Conservation (phyloP, 768 basidiomycete species). For the Leucosporidium creatinivorum region DNA sequence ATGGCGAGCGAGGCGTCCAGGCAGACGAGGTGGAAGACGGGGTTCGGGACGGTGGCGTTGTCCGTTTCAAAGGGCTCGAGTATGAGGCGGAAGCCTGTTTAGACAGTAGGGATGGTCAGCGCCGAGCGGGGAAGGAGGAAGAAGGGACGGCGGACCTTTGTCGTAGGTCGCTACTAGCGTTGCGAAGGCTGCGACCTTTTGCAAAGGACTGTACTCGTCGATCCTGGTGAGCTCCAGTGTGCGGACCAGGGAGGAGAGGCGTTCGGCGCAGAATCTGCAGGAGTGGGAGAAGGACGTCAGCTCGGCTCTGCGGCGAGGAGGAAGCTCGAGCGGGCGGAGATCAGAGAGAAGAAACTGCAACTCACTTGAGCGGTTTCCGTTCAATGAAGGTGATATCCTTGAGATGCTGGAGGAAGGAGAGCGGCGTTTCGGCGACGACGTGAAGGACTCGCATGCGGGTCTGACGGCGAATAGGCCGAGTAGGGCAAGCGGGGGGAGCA, state of each 20-base stretch:
- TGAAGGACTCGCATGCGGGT: constrained; percentile 98
- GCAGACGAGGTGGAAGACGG: constrained; percentile 96
- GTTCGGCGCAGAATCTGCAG: constrained; percentile 86
- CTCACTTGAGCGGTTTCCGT: constrained; percentile 75
- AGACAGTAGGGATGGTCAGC: background rate
- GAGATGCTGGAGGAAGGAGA: constrained; percentile 92
- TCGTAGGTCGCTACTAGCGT: constrained; percentile 97
- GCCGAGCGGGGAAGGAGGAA: background rate
- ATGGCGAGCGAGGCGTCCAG: constrained; percentile 96
- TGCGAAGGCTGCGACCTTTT: constrained; percentile 93
- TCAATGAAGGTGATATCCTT: constrained; percentile 99
- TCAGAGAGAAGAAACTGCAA: background rate
- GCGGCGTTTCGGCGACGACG: constrained; percentile 95
- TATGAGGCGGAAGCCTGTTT: constrained; percentile 85
- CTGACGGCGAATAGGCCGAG: constrained; percentile 47
- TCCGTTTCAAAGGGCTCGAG: constrained; percentile 98
- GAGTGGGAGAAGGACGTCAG: background rate
- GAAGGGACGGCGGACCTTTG: constrained; percentile 56
- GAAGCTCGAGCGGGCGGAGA: background rate
- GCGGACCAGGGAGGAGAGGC: constrained; percentile 84
- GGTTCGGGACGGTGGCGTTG: constrained; percentile 95
- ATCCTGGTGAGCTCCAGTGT: constrained; percentile 81
- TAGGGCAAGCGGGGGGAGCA: background rate
- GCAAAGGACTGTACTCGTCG: constrained; percentile 84
- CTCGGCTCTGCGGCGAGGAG: background rate